Percentiles rank a stretch among this genome's conserved stretches.
Evolutionary conservation across 2,329 filamentous ascomycete species (phyloP).

Genomic region (Exophiala calicioides): DNA sequence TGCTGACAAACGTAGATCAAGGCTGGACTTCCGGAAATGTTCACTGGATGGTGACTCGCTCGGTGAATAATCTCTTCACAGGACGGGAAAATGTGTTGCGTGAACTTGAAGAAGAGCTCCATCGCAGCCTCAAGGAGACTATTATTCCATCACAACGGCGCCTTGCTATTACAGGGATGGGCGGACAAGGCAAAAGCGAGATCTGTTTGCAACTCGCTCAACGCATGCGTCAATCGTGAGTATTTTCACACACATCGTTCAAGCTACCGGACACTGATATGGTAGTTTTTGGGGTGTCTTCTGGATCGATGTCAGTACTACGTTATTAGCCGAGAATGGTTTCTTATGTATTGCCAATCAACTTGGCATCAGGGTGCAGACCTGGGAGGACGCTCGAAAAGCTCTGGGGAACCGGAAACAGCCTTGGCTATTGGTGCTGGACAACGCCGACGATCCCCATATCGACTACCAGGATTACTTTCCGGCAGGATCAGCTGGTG

Average conservation of each 20-base stretch:
- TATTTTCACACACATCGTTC: neutral
- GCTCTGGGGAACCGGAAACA: slow-evolving; percentile 16
- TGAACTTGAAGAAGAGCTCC: slow-evolving; percentile 12
- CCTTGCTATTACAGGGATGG: slow-evolving; percentile 36
- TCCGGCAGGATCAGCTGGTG: slow-evolving; percentile 11
- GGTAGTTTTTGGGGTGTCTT: slow-evolving; percentile 36
- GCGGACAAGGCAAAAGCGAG: slow-evolving; percentile 39
- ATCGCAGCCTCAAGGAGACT: slow-evolving; percentile 8
- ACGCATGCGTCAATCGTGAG: slow-evolving; percentile 30
- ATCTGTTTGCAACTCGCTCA: slow-evolving; percentile 35
- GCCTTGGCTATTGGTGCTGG: slow-evolving; percentile 25
- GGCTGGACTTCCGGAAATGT: too few relatives aligned
- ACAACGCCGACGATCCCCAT: slow-evolving; percentile 27
- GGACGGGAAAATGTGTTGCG: slow-evolving; percentile 29
- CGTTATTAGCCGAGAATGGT: slow-evolving; percentile 26
- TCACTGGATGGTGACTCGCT: slow-evolving; percentile 30
- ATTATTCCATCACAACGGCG: slow-evolving; percentile 21
- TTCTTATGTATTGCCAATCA: slow-evolving; percentile 32
- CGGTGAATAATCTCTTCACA: slow-evolving; percentile 31
- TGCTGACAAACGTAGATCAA: too few relatives aligned
- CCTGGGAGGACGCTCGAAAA: slow-evolving; percentile 23
- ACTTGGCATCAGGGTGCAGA: slow-evolving; percentile 23
- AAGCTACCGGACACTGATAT: neutral
- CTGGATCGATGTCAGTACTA: slow-evolving; percentile 20
- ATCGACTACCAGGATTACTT: slow-evolving; percentile 25